These are phyloP conservation scores for Eruca vesicaria DNA, from an alignment of 441 rosid genomes.

Conservation along the genomic window DNA sequence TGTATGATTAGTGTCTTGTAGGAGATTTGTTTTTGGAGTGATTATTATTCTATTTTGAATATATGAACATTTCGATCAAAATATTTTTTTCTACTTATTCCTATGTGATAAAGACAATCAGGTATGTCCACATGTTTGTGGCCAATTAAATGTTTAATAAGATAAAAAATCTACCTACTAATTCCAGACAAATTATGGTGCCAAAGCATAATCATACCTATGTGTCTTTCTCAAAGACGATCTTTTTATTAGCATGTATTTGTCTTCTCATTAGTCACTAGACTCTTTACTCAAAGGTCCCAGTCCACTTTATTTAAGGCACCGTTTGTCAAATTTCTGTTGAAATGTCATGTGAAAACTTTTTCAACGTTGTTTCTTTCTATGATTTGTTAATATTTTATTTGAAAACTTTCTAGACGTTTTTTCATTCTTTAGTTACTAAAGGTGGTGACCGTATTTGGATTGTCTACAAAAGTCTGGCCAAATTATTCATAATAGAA, in stretches of 20 bases:
- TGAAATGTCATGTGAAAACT: slow-evolving; percentile 14
- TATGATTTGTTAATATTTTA: not conserved
- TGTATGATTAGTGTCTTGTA: slow-evolving; percentile 1
- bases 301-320: not conserved
- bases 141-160: not conserved
- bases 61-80: not conserved
- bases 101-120: not conserved
- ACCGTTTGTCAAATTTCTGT: not conserved
- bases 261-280: not conserved
- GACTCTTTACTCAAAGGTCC: not conserved
- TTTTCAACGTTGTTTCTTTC: not conserved
- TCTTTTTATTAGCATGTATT: not conserved
- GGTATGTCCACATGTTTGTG: not conserved
- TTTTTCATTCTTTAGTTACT: not conserved
- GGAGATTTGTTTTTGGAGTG: not conserved
- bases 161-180: not conserved
- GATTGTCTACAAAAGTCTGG: not conserved
- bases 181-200: slow-evolving; percentile 20
- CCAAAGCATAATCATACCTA: slow-evolving; percentile 25
- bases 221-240: slow-evolving; percentile 6
- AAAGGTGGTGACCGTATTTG: not conserved
- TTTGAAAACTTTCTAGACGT: not conserved
- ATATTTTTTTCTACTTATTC: not conserved
- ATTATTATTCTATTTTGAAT: not conserved
- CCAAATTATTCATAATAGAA: no score